These are phyloP conservation scores for Lentinula detonsa DNA, from an alignment of 768 basidiomycete species.

Conservation along the genomic window DNA sequence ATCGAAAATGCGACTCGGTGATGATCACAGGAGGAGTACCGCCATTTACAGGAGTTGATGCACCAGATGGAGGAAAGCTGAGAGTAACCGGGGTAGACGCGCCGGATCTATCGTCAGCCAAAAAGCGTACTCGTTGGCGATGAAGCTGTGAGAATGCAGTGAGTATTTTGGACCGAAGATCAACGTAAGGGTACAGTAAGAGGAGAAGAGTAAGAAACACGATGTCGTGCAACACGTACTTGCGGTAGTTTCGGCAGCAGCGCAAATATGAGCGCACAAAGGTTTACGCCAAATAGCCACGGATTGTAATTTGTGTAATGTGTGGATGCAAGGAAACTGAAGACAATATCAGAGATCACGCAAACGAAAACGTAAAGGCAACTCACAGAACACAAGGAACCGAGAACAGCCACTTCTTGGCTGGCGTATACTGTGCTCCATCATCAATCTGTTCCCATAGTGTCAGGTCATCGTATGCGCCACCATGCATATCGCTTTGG, in stretches of 20 bases:
- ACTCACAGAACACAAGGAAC: conserved; percentile 86
- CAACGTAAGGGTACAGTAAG: conserved; percentile 8
- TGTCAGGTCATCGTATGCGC: conserved; percentile 96
- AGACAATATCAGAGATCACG: conserved; percentile 10
- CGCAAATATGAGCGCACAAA: conserved; percentile 71
- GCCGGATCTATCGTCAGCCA: conserved; percentile 59
- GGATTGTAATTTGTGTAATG: conserved; percentile 98
- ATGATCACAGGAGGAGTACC: conserved; percentile 24
- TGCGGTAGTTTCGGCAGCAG: conserved; percentile 95
- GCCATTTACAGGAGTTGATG: conserved; percentile 27
- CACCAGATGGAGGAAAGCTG: conserved; percentile 49
- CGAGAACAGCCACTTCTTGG: conserved; percentile 93
- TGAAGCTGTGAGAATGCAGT: conserved; percentile 49
- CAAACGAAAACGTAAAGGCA: not conserved
- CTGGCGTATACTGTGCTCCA: conserved; percentile 96
- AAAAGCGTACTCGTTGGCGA: conserved; percentile 75
- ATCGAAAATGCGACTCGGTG: conserved; percentile 41
- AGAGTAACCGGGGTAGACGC: conserved; percentile 61
- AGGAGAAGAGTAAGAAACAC: not conserved
- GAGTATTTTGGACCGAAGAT: conserved; percentile 6
- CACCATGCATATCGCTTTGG: conserved; percentile 78
- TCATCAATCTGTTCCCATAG: conserved; percentile 99
- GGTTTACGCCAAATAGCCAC: conserved; percentile 87
- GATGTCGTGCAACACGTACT: conserved; percentile 36
- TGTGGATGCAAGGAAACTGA: conserved; percentile 91